Conservation (phyloP, 108 stramenopile genomes). For the Epipyxis sp. region DNA sequence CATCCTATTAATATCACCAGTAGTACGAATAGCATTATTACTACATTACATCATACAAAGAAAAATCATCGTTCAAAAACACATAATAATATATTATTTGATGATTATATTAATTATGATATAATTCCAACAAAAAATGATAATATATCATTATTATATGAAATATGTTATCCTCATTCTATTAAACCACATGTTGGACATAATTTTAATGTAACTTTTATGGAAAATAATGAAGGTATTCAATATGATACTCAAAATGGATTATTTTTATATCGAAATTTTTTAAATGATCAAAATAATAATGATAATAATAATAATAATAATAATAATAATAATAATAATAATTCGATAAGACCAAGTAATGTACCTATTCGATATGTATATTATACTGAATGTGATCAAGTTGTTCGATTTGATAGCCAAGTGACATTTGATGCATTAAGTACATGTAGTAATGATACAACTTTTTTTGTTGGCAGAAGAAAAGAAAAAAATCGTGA, state of each 20-base stretch:
- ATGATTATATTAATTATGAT: not conserved
- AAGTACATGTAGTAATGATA: not conserved
- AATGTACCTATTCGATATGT: not conserved
- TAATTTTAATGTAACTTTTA: not conserved
- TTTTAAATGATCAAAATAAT: no score
- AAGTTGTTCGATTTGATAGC: conserved; percentile 10
- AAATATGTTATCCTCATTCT: conserved; percentile 10
- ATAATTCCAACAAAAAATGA: not conserved
- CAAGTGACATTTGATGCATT: not conserved
- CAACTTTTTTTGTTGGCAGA: conserved; percentile 15
- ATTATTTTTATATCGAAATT: not conserved
- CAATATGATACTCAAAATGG: not conserved
- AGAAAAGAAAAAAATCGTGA: conserved; percentile 7
- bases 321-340: no score
- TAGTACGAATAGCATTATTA: no score
- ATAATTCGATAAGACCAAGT: no score
- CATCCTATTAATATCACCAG: not conserved
- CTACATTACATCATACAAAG: no score
- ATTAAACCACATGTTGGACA: not conserved
- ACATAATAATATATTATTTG: no score
- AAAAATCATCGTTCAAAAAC: not conserved
- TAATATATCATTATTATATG: not conserved
- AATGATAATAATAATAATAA: no score
- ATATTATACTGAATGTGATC: conserved; percentile 24
- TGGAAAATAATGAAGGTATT: not conserved